Evolutionary conservation across 768 basidiomycete species (phyloP), one percentile per base, ranked within the genome.

Genomic region (Pisolithus albus): DNA sequence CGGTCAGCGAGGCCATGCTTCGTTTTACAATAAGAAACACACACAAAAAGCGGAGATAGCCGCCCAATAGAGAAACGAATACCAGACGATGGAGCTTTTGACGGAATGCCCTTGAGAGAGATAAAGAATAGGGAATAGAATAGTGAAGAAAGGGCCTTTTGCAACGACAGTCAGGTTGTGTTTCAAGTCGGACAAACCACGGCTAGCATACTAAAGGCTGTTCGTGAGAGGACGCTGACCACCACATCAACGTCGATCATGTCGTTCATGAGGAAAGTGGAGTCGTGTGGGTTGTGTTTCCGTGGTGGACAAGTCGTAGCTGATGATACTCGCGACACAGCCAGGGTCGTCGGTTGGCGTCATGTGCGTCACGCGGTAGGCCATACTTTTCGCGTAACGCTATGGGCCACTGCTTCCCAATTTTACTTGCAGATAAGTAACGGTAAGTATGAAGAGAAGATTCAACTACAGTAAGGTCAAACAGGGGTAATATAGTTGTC

Each of bases 141-240:
- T 78, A 9, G 86, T 72, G 70, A 95, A 94, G 74, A 91, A 87
- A 16, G 92, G 91, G 56, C 88, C 89, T 91, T 91, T 59, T 37
- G 41, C 28, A 9, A 18, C n/a, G 19, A 41, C 7, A 11, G 28
- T 32, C 52, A 46, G 19, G 53, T 34, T 11, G 34, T 3, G 11
- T 34, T 34, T 15, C 34, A 15, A 34, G 34, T 11, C 5, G 13
- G 11, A 5, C 34, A 34, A 11, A 34, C 11, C 11, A 15, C 41
- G 43, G 38, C 34, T n/a, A 37, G 67, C 84, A 65, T 53, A 87
- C 91, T 90, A 74, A 94, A 88, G 24, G 74, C 73, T 1, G 92
- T 94, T 62, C 87, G 79, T 43, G 75, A 69, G 50, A 93, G 72
- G 49, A 92, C 88, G 70, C 88, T 90, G 57, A 89, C 70, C 47